A percentile compares a stretch with the other conserved stretches of the same genome.
Evolutionary conservation across 1,139 yeast genomes (phyloP).

Genomic region (Candida sp.): DNA sequence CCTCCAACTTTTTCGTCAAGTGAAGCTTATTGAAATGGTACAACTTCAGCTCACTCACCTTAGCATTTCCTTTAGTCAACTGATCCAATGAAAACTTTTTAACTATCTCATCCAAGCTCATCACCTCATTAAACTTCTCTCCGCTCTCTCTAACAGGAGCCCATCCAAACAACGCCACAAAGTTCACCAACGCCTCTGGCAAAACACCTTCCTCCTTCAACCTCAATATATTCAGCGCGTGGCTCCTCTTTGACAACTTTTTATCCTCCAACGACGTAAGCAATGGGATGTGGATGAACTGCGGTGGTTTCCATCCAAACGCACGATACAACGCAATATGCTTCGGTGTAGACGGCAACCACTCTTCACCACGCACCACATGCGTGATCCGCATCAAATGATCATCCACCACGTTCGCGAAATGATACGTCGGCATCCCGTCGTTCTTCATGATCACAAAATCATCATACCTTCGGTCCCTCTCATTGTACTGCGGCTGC

Average conservation of each 20-base stretch:
- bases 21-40: conserved; percentile 77
- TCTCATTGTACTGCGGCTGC: conserved; percentile 77
- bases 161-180: conserved; percentile 95
- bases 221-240: conserved; percentile 73
- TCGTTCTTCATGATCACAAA: conserved; percentile 90
- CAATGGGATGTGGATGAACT: conserved; percentile 87
- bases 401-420: conserved; percentile 96
- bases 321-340: conserved; percentile 88
- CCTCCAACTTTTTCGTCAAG: conserved; percentile 36
- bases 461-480: conserved; percentile 85
- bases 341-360: conserved; percentile 96
- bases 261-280: conserved; percentile 77
- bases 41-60: conserved; percentile 81
- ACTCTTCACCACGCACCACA: conserved; percentile 96
- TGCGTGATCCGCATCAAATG: conserved; percentile 92
- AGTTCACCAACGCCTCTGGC: conserved; percentile 88
- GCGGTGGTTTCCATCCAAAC: conserved; percentile 86
- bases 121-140: conserved; percentile 61
- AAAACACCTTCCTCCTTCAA: conserved; percentile 66
- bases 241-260: conserved; percentile 85
- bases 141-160: conserved; percentile 71
- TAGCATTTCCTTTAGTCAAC: conserved; percentile 92
- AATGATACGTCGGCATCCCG: conserved; percentile 94
- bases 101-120: conserved; percentile 57
- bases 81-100: conserved; percentile 59